These are phyloP conservation scores for Plasmodium gonderi DNA, from an alignment of 169 alveolate species.

Conservation along the genomic window DNA sequence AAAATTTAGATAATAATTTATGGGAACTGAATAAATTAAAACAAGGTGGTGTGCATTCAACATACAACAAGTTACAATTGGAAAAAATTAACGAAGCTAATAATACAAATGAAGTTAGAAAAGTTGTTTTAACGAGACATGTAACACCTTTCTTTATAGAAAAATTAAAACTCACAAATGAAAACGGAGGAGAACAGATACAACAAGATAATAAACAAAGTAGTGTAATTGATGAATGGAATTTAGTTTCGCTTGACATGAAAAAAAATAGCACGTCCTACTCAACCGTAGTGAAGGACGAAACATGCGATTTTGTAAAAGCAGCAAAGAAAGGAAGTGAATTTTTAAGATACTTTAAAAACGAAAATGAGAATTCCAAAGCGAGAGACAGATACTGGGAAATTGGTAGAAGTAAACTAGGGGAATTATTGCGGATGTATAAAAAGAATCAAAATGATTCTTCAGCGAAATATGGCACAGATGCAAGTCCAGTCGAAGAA, in stretches of 20 bases:
- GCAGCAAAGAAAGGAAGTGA: slow-evolving; percentile 97
- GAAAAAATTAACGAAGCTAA: slow-evolving; percentile 86
- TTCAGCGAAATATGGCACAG: neutral
- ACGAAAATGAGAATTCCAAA: slow-evolving; percentile 91
- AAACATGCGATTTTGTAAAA: slow-evolving; percentile 97
- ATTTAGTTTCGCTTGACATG: slow-evolving; percentile 63
- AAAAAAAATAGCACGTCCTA: slow-evolving; percentile 80
- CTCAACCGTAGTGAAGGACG: slow-evolving; percentile 94
- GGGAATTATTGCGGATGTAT: slow-evolving; percentile 84
- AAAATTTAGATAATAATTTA: slow-evolving; percentile 93
- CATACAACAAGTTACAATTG: slow-evolving; percentile 83
- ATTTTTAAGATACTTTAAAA: slow-evolving; percentile 92
- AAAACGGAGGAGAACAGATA: slow-evolving; percentile 13
- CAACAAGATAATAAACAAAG: slow-evolving; percentile 72
- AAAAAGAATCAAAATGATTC: slow-evolving; percentile 18
- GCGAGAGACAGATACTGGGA: slow-evolving; percentile 96
- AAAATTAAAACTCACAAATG: slow-evolving; percentile 78
- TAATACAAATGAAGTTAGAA: slow-evolving; percentile 91
- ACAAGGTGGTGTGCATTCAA: slow-evolving; percentile 92
- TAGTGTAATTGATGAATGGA: slow-evolving; percentile 86
- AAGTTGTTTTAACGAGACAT: slow-evolving; percentile 92
- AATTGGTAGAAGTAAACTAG: slow-evolving; percentile 92
- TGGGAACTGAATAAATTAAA: slow-evolving; percentile 97
- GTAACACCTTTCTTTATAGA: slow-evolving; percentile 96
- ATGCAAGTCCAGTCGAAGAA: slow-evolving; percentile 32